phyloP scores from a whole-genome alignment of 1,139 yeast species.

The Debaryomyces coudertii region DNA sequence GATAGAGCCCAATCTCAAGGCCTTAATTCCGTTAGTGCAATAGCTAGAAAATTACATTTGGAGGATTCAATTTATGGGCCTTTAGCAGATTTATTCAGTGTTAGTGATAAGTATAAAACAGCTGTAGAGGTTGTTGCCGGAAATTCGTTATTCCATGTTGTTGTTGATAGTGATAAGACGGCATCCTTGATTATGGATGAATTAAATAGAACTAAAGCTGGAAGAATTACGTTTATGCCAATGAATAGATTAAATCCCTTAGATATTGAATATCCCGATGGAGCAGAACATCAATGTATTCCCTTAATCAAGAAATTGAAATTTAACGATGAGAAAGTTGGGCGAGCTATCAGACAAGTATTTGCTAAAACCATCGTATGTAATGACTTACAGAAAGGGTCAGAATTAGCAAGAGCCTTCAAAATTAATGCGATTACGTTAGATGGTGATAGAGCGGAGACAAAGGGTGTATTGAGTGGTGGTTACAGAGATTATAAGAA shows the following conservation, averaged over 20 bases:
- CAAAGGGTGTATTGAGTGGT: conserved; percentile 83
- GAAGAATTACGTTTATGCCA: conserved; percentile 91
- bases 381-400: conserved; percentile 67
- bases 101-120: conserved; percentile 78
- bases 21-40: conserved; percentile 63
- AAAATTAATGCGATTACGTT: conserved; percentile 80
- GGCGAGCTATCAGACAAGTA: conserved; percentile 71
- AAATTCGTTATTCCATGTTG: conserved; percentile 79
- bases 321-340: conserved; percentile 53
- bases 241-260: conserved; percentile 63
- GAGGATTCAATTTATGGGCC: conserved; percentile 75
- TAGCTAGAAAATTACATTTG: conserved; percentile 58
- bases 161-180: conserved; percentile 85
- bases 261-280: conserved; percentile 54
- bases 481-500: conserved; percentile 76
- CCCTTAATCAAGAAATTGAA: conserved; percentile 78
- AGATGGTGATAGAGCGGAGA: conserved; percentile 89
- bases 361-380: conserved; percentile 85
- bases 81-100: conserved; percentile 77
- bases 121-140: conserved; percentile 94
- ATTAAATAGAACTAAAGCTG: conserved; percentile 67
- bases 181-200: conserved; percentile 82
- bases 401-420: conserved; percentile 64
- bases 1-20: conserved; percentile 73
- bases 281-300: conserved; percentile 57